These are phyloP conservation scores for Verbena officinalis DNA, from an alignment of 257 asterid species.

Conservation along the genomic window DNA sequence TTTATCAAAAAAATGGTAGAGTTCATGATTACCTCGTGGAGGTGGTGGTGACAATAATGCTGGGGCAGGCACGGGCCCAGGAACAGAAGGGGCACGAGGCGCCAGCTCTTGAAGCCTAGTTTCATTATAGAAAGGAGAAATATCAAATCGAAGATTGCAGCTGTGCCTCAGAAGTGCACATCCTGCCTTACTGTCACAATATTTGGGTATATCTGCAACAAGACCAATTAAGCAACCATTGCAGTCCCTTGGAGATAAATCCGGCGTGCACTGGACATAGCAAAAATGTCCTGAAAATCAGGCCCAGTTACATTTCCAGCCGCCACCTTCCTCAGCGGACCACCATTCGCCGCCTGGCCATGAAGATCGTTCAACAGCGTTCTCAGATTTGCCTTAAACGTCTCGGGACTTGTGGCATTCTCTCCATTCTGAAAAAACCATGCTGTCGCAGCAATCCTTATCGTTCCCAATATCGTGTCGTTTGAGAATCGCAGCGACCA, in stretches of 20 bases:
- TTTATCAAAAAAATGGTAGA: too few relatives aligned
- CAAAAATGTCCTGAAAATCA: conserved; percentile 5
- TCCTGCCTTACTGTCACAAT: conserved; percentile 15
- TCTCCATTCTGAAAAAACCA: too few relatives aligned
- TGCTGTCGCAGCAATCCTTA: neutral
- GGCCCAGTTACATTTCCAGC: conserved; percentile 12
- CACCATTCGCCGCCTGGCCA: conserved; percentile 26
- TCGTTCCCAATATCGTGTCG: conserved; percentile 17
- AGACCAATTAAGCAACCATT: conserved; percentile 8
- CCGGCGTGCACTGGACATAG: conserved; percentile 40
- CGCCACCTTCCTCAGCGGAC: conserved; percentile 13
- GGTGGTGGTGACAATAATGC: neutral
- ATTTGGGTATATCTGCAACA: too few relatives aligned
- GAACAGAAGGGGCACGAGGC: too few relatives aligned
- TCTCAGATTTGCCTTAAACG: conserved; percentile 9
- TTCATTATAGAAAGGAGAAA: conserved; percentile 17
- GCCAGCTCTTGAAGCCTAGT: too few relatives aligned
- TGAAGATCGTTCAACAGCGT: conserved; percentile 8
- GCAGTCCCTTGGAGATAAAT: conserved; percentile 23
- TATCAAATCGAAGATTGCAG: conserved; percentile 36
- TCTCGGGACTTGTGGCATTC: neutral
- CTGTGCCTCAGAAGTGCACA: neutral
- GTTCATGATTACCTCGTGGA: neutral
- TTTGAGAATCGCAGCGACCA: conserved; percentile 29
- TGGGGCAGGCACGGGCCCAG: neutral